Conservation (phyloP, 2,329 filamentous ascomycete species). For the Nemania diffusa region DNA sequence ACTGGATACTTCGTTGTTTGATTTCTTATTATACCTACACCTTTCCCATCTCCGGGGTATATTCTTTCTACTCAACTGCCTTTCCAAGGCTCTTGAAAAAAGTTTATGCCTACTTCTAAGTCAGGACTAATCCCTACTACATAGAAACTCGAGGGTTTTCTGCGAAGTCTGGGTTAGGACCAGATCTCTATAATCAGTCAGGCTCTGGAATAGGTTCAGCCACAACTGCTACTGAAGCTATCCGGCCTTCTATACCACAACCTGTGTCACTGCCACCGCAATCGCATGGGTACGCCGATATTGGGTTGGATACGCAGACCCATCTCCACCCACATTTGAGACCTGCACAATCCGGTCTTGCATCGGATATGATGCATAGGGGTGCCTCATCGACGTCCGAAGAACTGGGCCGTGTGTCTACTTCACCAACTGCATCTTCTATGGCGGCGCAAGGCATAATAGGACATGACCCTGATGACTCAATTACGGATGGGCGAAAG, state of each 20-base stretch:
- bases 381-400: conserved; percentile 45
- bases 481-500: conserved; percentile 69
- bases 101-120: conserved; percentile 3
- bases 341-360: conserved; percentile 39
- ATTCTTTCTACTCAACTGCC: conserved; percentile 13
- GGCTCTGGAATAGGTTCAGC: conserved; percentile 36
- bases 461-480: conserved; percentile 50
- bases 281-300: conserved; percentile 45
- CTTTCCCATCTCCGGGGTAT: conserved; percentile 12
- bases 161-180: conserved; percentile 40
- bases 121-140: conserved; percentile 31
- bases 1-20: conserved; percentile 36
- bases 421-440: conserved; percentile 41
- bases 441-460: conserved; percentile 50
- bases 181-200: conserved; percentile 37
- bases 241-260: conserved; percentile 38
- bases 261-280: conserved; percentile 40
- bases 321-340: conserved; percentile 46
- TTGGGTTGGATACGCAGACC: conserved; percentile 41
- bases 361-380: conserved; percentile 50
- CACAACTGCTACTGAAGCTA: conserved; percentile 31
- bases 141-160: conserved; percentile 41
- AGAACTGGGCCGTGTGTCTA: conserved; percentile 45
- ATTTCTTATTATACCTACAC: conserved; percentile 36
- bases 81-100: not conserved